Evolutionary conservation across 2,329 filamentous ascomycete species (phyloP).

Genomic region (Aspergillus cejpii): DNA sequence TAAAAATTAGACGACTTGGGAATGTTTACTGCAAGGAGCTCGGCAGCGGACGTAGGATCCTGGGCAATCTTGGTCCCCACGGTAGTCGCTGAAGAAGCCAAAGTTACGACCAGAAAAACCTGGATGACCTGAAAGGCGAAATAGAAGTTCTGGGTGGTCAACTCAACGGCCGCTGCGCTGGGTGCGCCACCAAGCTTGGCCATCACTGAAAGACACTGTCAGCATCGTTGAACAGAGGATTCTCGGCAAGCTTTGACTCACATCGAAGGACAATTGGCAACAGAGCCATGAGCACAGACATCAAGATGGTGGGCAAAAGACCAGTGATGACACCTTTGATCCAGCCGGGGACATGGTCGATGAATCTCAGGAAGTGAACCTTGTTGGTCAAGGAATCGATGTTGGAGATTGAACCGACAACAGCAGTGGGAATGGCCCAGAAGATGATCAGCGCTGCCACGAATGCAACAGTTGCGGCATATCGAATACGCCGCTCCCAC

Average conservation of each 20-base stretch:
- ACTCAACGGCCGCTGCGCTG: slow-evolving; percentile 69
- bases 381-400: slow-evolving; percentile 60
- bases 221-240: not conserved
- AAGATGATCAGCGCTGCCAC: slow-evolving; percentile 76
- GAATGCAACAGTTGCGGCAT: slow-evolving; percentile 62
- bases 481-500: slow-evolving; percentile 75
- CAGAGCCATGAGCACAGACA: slow-evolving; percentile 78
- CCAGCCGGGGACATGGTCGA: slow-evolving; percentile 60
- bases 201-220: slow-evolving; percentile 48
- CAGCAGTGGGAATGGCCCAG: slow-evolving; percentile 69
- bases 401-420: slow-evolving; percentile 82
- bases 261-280: slow-evolving; percentile 74
- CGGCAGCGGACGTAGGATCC: slow-evolving; percentile 56
- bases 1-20: slow-evolving; percentile 90
- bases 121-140: slow-evolving; percentile 69
- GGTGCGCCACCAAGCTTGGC: slow-evolving; percentile 76
- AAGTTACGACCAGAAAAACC: slow-evolving; percentile 79
- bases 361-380: slow-evolving; percentile 65
- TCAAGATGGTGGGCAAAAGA: slow-evolving; percentile 69
- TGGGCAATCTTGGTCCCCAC: slow-evolving; percentile 57
- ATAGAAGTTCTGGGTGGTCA: slow-evolving; percentile 86
- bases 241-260: slow-evolving; percentile 36
- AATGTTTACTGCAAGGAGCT: slow-evolving; percentile 63
- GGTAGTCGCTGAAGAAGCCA: slow-evolving; percentile 72
- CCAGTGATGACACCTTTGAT: slow-evolving; percentile 79